These are phyloP conservation scores for Candida krabiensis DNA, from an alignment of 805 yeast genomes.

Conservation along the genomic window DNA sequence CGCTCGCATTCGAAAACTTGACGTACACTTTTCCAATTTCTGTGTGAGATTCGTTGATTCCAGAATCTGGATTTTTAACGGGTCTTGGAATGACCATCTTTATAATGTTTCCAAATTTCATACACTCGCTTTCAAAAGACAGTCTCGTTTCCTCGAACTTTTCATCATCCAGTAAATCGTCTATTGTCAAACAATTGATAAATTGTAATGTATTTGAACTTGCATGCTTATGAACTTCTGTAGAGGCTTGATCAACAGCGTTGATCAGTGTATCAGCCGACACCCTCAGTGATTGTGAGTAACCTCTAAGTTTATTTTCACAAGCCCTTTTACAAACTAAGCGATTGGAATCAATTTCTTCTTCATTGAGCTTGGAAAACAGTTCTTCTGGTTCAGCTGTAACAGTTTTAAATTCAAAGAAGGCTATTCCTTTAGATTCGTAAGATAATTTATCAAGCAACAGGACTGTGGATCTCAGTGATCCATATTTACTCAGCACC, in stretches of 20 bases:
- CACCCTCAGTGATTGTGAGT: conserved; percentile 22
- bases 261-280: conserved; percentile 22
- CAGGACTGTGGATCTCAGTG: conserved; percentile 40
- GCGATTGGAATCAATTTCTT: conserved; percentile 36
- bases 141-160: conserved; percentile 48
- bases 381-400: conserved; percentile 23
- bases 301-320: conserved; percentile 25
- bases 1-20: conserved; percentile 53
- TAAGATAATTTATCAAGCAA: conserved; percentile 48
- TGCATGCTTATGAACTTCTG: conserved; percentile 19
- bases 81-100: conserved; percentile 65
- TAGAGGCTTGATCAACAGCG: conserved; percentile 6
- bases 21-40: conserved; percentile 75
- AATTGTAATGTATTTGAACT: conserved; percentile 57
- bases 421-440: conserved; percentile 58
- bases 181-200: conserved; percentile 62
- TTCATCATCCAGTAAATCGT: conserved; percentile 55
- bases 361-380: conserved; percentile 33
- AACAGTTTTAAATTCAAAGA: conserved; percentile 43
- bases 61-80: conserved; percentile 33
- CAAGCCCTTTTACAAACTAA: conserved; percentile 41
- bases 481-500: conserved; percentile 40
- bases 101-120: conserved; percentile 50
- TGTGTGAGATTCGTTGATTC: conserved; percentile 42
- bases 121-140: conserved; percentile 52